Evolutionary conservation across 768 basidiomycete species (phyloP).

Genomic region (Pleurotus pulmonarius): DNA sequence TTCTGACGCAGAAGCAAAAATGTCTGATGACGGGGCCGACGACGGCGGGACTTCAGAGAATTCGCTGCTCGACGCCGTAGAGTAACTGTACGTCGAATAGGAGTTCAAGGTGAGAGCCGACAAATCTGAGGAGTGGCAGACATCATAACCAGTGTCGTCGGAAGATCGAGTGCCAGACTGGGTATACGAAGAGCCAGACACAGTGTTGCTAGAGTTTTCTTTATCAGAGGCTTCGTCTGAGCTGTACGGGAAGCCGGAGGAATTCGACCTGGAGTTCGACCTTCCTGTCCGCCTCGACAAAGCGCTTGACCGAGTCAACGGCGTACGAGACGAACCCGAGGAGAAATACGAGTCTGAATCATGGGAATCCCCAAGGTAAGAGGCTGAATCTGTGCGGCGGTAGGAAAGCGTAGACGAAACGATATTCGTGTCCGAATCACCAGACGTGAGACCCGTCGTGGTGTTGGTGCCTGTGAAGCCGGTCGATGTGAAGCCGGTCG

Average conservation of each 20-base stretch:
- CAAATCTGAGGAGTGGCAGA: conserved; percentile 50
- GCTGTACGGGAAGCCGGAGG: conserved; percentile 31
- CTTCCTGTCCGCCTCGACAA: conserved; percentile 50
- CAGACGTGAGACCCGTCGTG: conserved; percentile 28
- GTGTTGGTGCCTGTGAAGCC: conserved; percentile 24
- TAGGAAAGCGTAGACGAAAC: conserved; percentile 50
- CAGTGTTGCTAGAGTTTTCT: conserved; percentile 38
- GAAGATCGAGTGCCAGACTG: conserved; percentile 26
- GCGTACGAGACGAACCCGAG: conserved; percentile 45
- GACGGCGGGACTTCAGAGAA: conserved; percentile 19
- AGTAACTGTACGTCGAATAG: conserved; percentile 13
- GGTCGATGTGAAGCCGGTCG: conserved; percentile 20
- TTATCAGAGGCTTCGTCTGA: conserved; percentile 51
- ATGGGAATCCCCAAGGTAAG: conserved; percentile 55
- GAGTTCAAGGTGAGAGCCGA: conserved; percentile 32
- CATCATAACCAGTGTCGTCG: conserved; percentile 50
- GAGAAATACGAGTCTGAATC: conserved; percentile 38
- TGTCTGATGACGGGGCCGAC: conserved; percentile 29
- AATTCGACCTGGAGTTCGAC: conserved; percentile 36
- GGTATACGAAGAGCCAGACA: conserved; percentile 5
- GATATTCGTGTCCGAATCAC: conserved; percentile 35
- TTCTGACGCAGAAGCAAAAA: conserved; percentile 41
- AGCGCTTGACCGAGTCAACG: conserved; percentile 54
- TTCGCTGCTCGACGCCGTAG: conserved; percentile 14
- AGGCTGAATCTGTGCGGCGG: conserved; percentile 48